Evolutionary conservation across 768 basidiomycete genomes (phyloP), one percentile per base, ranked within the genome.

Genomic region (Sarcodon sp.): DNA sequence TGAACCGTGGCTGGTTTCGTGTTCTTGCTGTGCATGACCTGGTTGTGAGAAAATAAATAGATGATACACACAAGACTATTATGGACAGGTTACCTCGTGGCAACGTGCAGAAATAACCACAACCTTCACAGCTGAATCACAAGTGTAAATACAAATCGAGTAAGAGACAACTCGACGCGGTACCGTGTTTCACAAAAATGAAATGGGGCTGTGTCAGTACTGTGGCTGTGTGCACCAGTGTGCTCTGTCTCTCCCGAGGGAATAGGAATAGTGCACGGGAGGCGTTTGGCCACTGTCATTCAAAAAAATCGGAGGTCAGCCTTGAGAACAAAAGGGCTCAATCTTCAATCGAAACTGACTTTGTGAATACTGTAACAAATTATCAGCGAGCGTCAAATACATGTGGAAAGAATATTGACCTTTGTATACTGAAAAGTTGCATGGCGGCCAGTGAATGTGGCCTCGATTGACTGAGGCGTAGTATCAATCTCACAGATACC

Each of bases 361-460:
- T 66, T 79, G 78, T 3, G 71, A 65, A 55, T 77, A 79, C 77
- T 79, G 39, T 6, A 9, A 32, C 33, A 31, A 47, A 38, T 6
- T 10, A 32, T n/a, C 13, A 15, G 16, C 35, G 21, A 31, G 11
- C 43, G 31, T 15, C n/a, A 34, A 41, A 33, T 2, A 47, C 45
- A 2, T 39, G 0, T 15, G 18, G 32, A 34, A 15, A 31, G 47
- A 15, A 6, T 7, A 50, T 56, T 27, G 45, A 76, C 80, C 67
- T 80, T 81, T 0, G 80, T 82, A 46, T 77, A 82, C 55, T 76
- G 71, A 54, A 80, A 82, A 0, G 71, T 77, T 50, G 78, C 75
- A 44, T 80, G 73, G 48, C 59, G 64, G 0, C 79, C 80, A 0
- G 70, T 72, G 52, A 81, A 82, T 0, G 76, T 79, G 5, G 77